Conservation (phyloP, 805 yeast genomes). For the Metschnikowia noctiluminum region DNA sequence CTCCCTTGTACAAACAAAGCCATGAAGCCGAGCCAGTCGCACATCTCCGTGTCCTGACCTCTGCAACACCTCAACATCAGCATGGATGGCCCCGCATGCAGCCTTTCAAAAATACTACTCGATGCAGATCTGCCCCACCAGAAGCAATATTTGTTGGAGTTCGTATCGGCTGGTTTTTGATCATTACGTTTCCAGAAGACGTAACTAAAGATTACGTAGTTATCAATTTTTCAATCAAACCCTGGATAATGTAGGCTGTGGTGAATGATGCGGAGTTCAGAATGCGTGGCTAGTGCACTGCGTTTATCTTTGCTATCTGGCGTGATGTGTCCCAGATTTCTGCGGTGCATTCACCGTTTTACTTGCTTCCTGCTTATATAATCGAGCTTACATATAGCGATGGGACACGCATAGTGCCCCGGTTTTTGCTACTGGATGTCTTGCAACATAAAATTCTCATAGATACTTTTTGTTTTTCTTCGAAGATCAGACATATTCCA, state of each 20-base stretch:
- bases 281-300: slow-evolving; percentile 1
- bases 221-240: no score
- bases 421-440: not conserved
- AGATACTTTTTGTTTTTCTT: not conserved
- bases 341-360: slow-evolving; percentile 2
- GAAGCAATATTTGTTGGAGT: not conserved
- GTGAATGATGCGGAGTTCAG: not conserved
- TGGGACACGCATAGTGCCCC: slow-evolving; percentile 5
- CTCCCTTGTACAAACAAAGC: no score
- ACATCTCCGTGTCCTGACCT: not conserved
- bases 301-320: slow-evolving; percentile 2
- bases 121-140: not conserved
- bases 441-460: not conserved
- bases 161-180: not conserved
- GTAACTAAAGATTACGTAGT: not conserved
- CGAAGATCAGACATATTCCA: not conserved
- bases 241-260: no score
- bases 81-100: not conserved
- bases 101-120: not conserved
- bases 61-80: not conserved
- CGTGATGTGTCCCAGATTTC: not conserved
- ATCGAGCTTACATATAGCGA: slow-evolving; percentile 5
- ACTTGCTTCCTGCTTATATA: slow-evolving; percentile 8
- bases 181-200: no score
- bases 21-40: not conserved